Evolutionary conservation across 139 green algal species (phyloP), one percentile per base, ranked within the genome.

Genomic region (Haematococcus lacustris): DNA sequence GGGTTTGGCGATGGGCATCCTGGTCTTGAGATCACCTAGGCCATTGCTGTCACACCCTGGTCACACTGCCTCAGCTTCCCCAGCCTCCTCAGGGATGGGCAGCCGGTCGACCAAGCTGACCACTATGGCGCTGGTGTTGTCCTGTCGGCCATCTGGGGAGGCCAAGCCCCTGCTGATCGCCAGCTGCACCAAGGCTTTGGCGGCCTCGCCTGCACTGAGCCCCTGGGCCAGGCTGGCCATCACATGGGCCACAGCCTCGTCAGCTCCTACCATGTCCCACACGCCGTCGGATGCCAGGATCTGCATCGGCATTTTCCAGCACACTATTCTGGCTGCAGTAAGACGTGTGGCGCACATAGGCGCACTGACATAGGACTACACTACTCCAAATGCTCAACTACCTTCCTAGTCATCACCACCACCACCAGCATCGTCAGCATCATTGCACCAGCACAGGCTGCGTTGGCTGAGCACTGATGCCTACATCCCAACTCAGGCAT

Each of bases 201-300:
- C 33, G 17, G 68, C 17, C 64, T 53, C 33, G n/a, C 37, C 47
- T 5, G 35, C 37, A 4, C 39, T 40, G 32, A 40, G 3, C 39
- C 26, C 39, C 39, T 35, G 39, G 2, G 32, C 26, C 25, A 38
- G 3, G 26, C 34, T 34, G 47, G 3, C 80, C 73, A 87, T 90
- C 0, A 91, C 78, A 2, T 76, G 59, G n/a, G 77, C 63, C 21
- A 86, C 82, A 0, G 75, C 88, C 68, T 88, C 80, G 0, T 53
- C 32, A 0, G 76, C 37, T 26, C 69, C 61, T 76, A 90, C 81
- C 28, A 83, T 80, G 47, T 92, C 87, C 87, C 87, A 92, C 26
- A 92, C 75, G 5, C 87, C 87, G 41, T 92, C 88, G 0, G 80
- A 84, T 2, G 88, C 86, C 7, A 87, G 38, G 34, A 92, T 77